A percentile compares a stretch with the other conserved stretches of the same genome.
Evolutionary conservation across 352 stramenopile species (phyloP).

Genomic region (Phytophthora pistaciae): DNA sequence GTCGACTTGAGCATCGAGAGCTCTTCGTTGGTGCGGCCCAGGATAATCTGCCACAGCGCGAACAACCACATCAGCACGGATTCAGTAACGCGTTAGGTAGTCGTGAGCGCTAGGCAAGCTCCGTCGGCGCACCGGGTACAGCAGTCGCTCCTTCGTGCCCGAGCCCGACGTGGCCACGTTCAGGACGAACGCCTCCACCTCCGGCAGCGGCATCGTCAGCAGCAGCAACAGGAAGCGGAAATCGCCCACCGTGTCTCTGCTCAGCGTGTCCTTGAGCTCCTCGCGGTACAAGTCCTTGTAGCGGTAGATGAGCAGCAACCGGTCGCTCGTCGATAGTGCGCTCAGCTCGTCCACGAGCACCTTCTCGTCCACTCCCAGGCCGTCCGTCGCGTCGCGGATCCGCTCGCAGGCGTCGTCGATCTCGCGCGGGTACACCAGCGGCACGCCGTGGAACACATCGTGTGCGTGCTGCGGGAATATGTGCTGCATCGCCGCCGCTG

Average conservation of each 20-base stretch:
- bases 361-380: slow-evolving; percentile 75
- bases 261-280: slow-evolving; percentile 67
- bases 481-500: slow-evolving; percentile 39
- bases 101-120: background rate
- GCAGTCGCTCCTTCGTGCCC: slow-evolving; percentile 68
- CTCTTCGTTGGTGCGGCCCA: slow-evolving; percentile 80
- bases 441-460: slow-evolving; percentile 43
- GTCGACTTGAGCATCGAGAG: slow-evolving; percentile 78
- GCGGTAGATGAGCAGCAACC: slow-evolving; percentile 66
- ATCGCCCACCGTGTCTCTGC: slow-evolving; percentile 71
- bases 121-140: slow-evolving; percentile 67
- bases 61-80: background rate
- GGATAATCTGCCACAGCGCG: slow-evolving; percentile 51
- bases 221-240: slow-evolving; percentile 69
- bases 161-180: slow-evolving; percentile 57
- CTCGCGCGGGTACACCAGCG: slow-evolving; percentile 46
- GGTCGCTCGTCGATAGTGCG: slow-evolving; percentile 53
- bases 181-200: slow-evolving; percentile 77
- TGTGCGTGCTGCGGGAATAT: slow-evolving; percentile 51
- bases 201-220: slow-evolving; percentile 63
- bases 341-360: slow-evolving; percentile 62
- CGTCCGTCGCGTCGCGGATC: slow-evolving; percentile 73
- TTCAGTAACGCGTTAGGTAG: background rate
- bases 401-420: slow-evolving; percentile 65
- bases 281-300: slow-evolving; percentile 75